Evolutionary conservation across 2,329 filamentous ascomycete genomes (phyloP).

Genomic region (Botrytis paeoniae): DNA sequence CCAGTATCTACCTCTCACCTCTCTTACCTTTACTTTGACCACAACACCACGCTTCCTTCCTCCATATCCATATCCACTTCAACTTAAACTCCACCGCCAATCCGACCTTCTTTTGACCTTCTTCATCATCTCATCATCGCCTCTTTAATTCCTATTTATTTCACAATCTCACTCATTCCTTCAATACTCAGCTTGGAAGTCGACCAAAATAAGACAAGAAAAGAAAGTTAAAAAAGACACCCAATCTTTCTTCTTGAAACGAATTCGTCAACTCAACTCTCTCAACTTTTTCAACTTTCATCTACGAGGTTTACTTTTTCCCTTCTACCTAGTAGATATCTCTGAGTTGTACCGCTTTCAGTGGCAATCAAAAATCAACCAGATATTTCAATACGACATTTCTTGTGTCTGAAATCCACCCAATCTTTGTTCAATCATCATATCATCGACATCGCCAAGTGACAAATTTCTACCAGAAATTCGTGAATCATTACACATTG

Average conservation of each 20-base stretch:
- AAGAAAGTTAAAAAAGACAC: background rate
- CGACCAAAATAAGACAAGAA: background rate
- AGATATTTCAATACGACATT: constrained; percentile 2
- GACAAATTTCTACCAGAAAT: background rate
- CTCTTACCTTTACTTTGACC: background rate
- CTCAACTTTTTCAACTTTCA: background rate
- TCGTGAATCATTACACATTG: constrained; percentile 15
- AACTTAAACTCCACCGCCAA: constrained; percentile 7
- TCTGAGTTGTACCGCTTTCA: background rate
- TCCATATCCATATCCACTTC: constrained; percentile 3
- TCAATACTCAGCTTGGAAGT: constrained; percentile 4
- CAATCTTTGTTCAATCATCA: background rate
- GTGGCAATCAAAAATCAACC: background rate
- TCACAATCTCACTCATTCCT: constrained; percentile 4
- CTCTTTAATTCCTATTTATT: background rate
- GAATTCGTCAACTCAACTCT: background rate
- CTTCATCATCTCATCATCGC: background rate
- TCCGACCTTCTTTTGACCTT: constrained; percentile 9
- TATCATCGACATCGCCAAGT: constrained; percentile 11
- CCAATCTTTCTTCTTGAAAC: constrained; percentile 2
- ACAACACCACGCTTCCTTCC: background rate
- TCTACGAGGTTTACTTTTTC: background rate
- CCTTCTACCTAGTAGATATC: background rate
- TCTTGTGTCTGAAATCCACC: constrained; percentile 14
- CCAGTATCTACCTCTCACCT: background rate